Conservation (phyloP, 345 rosid genomes). For the Pistacia vera region DNA sequence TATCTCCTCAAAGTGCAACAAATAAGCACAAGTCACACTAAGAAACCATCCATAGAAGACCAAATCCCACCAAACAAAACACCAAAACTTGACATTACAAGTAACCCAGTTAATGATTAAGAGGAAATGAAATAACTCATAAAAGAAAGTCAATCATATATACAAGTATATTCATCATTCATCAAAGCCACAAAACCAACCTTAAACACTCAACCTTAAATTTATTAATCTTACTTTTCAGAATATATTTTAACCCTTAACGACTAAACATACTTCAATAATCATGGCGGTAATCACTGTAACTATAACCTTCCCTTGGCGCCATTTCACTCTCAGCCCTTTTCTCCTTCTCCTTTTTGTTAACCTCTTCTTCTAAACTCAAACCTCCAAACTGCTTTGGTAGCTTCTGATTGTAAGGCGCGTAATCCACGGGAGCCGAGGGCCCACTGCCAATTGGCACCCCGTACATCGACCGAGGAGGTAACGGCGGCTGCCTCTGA, state of each 20-base stretch:
- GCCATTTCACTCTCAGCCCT: slow-evolving; percentile 38
- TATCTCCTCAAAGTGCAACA: background rate
- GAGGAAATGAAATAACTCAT: background rate
- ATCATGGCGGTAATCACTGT: slow-evolving; percentile 44
- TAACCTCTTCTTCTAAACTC: slow-evolving; percentile 49
- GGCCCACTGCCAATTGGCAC: slow-evolving; percentile 46
- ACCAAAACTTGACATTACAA: too few relatives aligned
- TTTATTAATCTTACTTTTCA: background rate
- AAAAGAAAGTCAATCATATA: slow-evolving; percentile 1
- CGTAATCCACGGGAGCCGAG: slow-evolving; percentile 60
- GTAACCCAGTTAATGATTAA: too few relatives aligned
- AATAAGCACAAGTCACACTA: background rate
- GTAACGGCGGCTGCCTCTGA: slow-evolving; percentile 40
- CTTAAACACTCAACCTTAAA: slow-evolving; percentile 4
- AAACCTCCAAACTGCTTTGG: slow-evolving; percentile 39
- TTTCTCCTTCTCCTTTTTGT: slow-evolving; percentile 29
- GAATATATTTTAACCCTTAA: background rate
- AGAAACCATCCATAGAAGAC: background rate
- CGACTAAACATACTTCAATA: slow-evolving; percentile 27
- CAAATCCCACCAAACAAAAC: background rate
- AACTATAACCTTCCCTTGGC: slow-evolving; percentile 37
- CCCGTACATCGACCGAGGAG: slow-evolving; percentile 32
- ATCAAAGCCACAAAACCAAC: slow-evolving; percentile 14
- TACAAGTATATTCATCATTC: slow-evolving; percentile 3
- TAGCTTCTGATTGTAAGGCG: slow-evolving; percentile 47